A percentile compares a stretch with the other conserved stretches of the same genome.
These are phyloP conservation scores for Coriaria nepalensis DNA, from an alignment of 306 rosid species.

Conservation along the genomic window DNA sequence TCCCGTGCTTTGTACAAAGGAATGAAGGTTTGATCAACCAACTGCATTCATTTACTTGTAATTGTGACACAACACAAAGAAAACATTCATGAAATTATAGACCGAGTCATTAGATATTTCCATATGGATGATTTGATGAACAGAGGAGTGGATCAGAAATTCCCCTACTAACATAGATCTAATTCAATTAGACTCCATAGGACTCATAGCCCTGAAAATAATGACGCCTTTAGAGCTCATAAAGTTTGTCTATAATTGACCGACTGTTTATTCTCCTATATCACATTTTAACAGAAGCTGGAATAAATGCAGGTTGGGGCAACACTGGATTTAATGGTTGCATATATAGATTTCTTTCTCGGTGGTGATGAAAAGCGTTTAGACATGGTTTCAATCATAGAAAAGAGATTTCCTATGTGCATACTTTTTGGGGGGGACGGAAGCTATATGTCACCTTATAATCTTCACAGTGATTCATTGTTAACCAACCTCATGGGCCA, in stretches of 20 bases:
- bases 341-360: constrained; percentile 90
- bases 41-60: constrained; percentile 8
- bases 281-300: too few relatives aligned
- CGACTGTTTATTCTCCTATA: too few relatives aligned
- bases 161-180: too few relatives aligned
- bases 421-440: constrained; percentile 95
- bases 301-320: constrained; percentile 74
- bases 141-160: too few relatives aligned
- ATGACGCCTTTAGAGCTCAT: too few relatives aligned
- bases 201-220: too few relatives aligned
- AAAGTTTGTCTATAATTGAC: too few relatives aligned
- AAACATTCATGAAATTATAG: too few relatives aligned
- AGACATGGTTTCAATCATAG: constrained; percentile 86
- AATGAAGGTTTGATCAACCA: constrained; percentile 63
- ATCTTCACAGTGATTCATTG: constrained; percentile 77
- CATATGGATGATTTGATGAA: too few relatives aligned
- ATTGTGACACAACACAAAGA: background rate
- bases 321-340: constrained; percentile 88
- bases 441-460: constrained; percentile 90
- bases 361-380: constrained; percentile 97
- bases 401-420: constrained; percentile 96
- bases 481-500: constrained; percentile 92
- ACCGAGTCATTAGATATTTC: too few relatives aligned
- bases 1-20: constrained; percentile 98
- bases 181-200: too few relatives aligned